Evolutionary conservation across 805 yeast genomes (phyloP), one percentile per base, ranked within the genome.

Genomic region (Wickerhamomyces silvicola): DNA sequence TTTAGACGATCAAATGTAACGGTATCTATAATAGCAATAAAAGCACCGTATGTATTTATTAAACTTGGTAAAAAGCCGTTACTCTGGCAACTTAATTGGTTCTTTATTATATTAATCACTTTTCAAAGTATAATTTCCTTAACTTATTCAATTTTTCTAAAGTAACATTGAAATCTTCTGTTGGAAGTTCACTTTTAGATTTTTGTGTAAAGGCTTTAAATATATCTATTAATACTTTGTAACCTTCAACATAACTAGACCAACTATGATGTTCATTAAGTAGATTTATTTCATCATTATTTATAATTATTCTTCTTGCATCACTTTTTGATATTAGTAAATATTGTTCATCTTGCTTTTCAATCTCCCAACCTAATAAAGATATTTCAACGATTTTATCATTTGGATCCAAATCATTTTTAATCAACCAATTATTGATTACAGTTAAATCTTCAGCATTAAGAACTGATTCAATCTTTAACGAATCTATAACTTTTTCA

Each of bases 321-420:
- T 68, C 64, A 22, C 51, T 54, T 12, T 43, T 32, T 29, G 67
- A 63, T 13, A 38, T 38, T 22, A 63, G 35, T 2, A 64, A 36
- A 3, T 43, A 27, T 0, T 52, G 50, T 20, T 50, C 50, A 10
- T 35, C 37, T 21, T 56, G 59, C 10, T 44, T 42, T 28, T 45
- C 52, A 10, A 60, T 36, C 14, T 46, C 54, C 68, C 69, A 64
- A 2, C 69, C 68, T 6, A 62, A 39, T 10, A 62, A 31, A 2
- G 55, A 43, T 5, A 57, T 24, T 21, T 48, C 37, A 10, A 49
- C 16, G 14, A 35, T 30, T 27, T 24, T 30, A 7, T 28, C 28
- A 20, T 40, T 33, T n/a, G 17, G 27, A 9, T 39, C 33, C 7
- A 42, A 19, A 9, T 31, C 27, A 6, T 43, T 18, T n/a, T 42